These are phyloP conservation scores for Sugiyamaella novakii DNA, from an alignment of 1,139 yeast genomes.

Conservation along the genomic window DNA sequence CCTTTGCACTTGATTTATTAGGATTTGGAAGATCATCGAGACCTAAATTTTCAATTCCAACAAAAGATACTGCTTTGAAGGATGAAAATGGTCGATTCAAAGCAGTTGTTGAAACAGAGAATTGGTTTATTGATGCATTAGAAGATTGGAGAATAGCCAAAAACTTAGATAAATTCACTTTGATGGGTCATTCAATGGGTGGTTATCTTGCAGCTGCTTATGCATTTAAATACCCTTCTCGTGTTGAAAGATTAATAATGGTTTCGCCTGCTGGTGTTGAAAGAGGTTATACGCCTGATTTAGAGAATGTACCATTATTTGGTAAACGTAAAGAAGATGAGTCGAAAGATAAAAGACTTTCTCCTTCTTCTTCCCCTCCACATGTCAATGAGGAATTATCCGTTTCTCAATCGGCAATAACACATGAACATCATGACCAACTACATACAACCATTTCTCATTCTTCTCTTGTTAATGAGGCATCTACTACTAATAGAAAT, in stretches of 20 bases:
- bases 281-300: constrained; percentile 35
- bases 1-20: constrained; percentile 73
- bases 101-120: constrained; percentile 57
- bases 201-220: constrained; percentile 81
- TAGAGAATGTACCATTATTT: constrained; percentile 27
- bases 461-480: constrained; percentile 7
- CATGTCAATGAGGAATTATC: constrained; percentile 8
- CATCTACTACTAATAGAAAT: constrained; percentile 20
- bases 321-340: background rate
- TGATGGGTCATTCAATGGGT: constrained; percentile 88
- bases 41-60: constrained; percentile 47
- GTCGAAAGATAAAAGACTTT: background rate
- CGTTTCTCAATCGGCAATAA: constrained; percentile 4
- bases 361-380: background rate
- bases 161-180: constrained; percentile 52
- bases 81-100: constrained; percentile 46
- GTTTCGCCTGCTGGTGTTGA: constrained; percentile 82
- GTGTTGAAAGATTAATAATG: constrained; percentile 60
- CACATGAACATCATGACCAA: constrained; percentile 10
- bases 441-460: constrained; percentile 1
- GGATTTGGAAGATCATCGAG: constrained; percentile 81
- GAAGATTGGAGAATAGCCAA: constrained; percentile 74
- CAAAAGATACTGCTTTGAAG: constrained; percentile 36
- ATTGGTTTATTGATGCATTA: constrained; percentile 71
- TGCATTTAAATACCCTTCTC: constrained; percentile 67